Base-by-base conservation (phyloP, 1,139 yeast species). In the Suhomyces ambrosiae region DNA sequence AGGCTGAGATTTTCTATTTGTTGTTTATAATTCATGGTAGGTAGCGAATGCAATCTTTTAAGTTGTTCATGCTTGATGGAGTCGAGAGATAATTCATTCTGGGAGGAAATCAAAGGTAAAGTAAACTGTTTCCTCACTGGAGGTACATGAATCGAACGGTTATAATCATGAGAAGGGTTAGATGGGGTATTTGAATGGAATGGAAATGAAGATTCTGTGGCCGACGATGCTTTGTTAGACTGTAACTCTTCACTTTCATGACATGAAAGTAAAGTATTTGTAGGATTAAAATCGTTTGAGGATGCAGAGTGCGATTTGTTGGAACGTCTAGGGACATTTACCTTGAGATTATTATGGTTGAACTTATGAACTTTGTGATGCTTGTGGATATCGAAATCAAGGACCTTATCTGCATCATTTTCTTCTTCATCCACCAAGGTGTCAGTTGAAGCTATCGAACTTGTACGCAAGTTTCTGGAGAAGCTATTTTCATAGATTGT, bases 21-120 rank as follows among this genome's bases (percentile, higher is more conserved):
- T 8, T 32, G 38, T 22, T 40, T 37, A 35, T 41, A 44, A 28
- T 44, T 43, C 11, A 42, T 31, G 7, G 49, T 29, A 13, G 46
- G 50, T n/a, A 49, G 32, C 5, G 52, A 44, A 28, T 46, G 42
- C 11, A 48, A 37, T 9, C 56, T 41, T 37, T 46, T 52, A 19
- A 45, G 36, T 28, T 52, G 58, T 32, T 53, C 53, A 13, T 39
- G 39, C 33, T 53, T 53, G 31, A 54, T 44, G 8, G 52, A 35
- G 18, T 46, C 50, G 25, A 49, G 44, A 2, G 49, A 35, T 12
- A 48, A 39, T 17, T 47, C 49, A 19, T 26, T 32, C n/a, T 36
- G 37, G 12, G 43, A 34, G 2, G 48, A 30, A 18, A 47, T 32
- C 2, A 33, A n/a, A 1, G 58, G 54, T 8, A 48, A 42, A 6